Conservation (phyloP, 495 filamentous ascomycete species). For the Ramalina peruviana region DNA sequence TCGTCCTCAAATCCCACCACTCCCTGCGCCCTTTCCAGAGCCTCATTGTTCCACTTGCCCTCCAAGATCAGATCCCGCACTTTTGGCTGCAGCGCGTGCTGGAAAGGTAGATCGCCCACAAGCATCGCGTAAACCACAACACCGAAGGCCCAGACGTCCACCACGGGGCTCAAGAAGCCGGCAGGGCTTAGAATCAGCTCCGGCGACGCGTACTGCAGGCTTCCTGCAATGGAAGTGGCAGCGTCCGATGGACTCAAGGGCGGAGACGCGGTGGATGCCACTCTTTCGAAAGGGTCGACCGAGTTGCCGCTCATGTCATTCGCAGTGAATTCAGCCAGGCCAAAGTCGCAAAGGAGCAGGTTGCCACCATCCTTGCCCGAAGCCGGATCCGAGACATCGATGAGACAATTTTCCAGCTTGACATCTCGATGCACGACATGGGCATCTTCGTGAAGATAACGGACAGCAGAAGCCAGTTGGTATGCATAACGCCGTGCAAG, state of each 20-base stretch:
- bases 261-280: constrained; percentile 15
- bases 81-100: constrained; percentile 44
- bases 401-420: constrained; percentile 64
- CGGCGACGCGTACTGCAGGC: constrained; percentile 53
- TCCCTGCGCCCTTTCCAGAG: constrained; percentile 23
- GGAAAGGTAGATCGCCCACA: constrained; percentile 55
- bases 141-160: constrained; percentile 64
- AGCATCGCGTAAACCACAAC: constrained; percentile 50
- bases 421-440: constrained; percentile 60
- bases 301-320: constrained; percentile 33
- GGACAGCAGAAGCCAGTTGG: constrained; percentile 53
- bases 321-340: constrained; percentile 58
- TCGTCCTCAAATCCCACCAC: constrained; percentile 22
- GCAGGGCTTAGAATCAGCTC: constrained; percentile 38
- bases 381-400: constrained; percentile 41
- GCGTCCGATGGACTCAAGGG: constrained; percentile 42
- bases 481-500: constrained; percentile 50
- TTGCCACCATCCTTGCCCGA: constrained; percentile 38
- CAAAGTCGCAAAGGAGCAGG: constrained; percentile 59
- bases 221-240: constrained; percentile 43
- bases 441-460: constrained; percentile 63
- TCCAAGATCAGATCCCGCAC: constrained; percentile 45
- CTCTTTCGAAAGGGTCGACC: constrained; percentile 34
- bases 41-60: constrained; percentile 45
- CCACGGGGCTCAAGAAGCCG: constrained; percentile 38